Conservation (phyloP, 345 rosid species). For the Eucalyptus guilfoylei region DNA sequence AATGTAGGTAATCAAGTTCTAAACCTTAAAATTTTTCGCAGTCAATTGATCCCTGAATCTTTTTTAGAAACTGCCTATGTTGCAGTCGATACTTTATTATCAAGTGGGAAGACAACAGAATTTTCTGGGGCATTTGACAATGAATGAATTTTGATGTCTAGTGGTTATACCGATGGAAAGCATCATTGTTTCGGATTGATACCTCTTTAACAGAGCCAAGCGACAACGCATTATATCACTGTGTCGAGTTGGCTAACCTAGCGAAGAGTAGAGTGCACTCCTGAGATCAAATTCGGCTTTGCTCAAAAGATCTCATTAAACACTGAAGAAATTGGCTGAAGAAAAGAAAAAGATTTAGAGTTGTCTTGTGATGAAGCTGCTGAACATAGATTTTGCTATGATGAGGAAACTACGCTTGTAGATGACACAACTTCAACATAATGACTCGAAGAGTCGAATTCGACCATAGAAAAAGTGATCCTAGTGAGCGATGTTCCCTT, state of each 20-base stretch:
- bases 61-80: not conserved
- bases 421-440: not conserved
- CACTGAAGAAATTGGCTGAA: not conserved
- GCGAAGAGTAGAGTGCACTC: not conserved
- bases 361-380: not conserved
- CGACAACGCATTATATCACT: not conserved
- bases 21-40: not conserved
- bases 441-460: not conserved
- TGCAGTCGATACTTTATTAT: not conserved
- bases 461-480: not conserved
- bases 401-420: not conserved
- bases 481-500: not conserved
- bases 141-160: not conserved
- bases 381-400: not conserved
- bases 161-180: not conserved
- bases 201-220: not conserved
- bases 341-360: not conserved
- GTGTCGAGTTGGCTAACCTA: not conserved
- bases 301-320: not conserved
- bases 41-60: not conserved
- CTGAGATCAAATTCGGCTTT: not conserved
- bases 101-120: not conserved
- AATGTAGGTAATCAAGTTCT: not conserved
- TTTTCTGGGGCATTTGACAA: not conserved
- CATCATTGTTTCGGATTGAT: not conserved